Percentiles rank a stretch among this genome's conserved stretches.
These are phyloP conservation scores for Fragaria iinumae DNA, from an alignment of 306 rosid species.

Conservation along the genomic window DNA sequence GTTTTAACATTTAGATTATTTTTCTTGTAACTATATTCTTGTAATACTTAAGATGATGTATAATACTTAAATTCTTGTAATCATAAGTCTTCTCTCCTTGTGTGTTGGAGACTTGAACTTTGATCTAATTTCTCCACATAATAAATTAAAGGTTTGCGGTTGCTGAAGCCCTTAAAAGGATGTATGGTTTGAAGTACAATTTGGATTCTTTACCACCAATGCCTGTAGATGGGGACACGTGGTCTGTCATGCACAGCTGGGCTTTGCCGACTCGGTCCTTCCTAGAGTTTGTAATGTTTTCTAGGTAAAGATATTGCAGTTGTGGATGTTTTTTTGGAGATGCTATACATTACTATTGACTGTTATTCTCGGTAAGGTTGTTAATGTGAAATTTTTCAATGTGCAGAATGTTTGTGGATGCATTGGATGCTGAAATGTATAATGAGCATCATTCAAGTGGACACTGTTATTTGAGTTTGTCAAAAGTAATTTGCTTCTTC, in stretches of 20 bases:
- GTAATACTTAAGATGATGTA: background rate
- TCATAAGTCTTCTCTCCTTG: background rate
- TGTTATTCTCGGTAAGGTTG: background rate
- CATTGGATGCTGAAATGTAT: conserved; percentile 76
- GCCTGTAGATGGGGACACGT: conserved; percentile 77
- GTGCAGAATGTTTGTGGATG: conserved; percentile 91
- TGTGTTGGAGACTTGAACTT: background rate
- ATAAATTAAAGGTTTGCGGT: conserved; percentile 65
- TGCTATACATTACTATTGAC: conserved; percentile 9
- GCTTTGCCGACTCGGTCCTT: conserved; percentile 87
- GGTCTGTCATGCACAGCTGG: conserved; percentile 96
- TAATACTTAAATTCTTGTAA: background rate
- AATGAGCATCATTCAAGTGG: conserved; percentile 75
- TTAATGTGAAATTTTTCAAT: conserved; percentile 13
- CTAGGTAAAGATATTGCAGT: conserved; percentile 52
- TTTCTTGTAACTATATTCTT: background rate
- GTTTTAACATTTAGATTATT: background rate
- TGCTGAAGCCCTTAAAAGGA: conserved; percentile 69
- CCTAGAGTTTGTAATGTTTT: conserved; percentile 93
- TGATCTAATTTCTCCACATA: conserved; percentile 17
- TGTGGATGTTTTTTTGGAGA: conserved; percentile 1
- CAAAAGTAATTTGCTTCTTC: conserved; percentile 56
- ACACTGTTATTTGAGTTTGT: conserved; percentile 70
- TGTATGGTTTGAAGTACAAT: conserved; percentile 67
- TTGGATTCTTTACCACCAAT: conserved; percentile 67